Base-by-base conservation (phyloP, 257 asterid species). In the Fraxinus anomala region DNA sequence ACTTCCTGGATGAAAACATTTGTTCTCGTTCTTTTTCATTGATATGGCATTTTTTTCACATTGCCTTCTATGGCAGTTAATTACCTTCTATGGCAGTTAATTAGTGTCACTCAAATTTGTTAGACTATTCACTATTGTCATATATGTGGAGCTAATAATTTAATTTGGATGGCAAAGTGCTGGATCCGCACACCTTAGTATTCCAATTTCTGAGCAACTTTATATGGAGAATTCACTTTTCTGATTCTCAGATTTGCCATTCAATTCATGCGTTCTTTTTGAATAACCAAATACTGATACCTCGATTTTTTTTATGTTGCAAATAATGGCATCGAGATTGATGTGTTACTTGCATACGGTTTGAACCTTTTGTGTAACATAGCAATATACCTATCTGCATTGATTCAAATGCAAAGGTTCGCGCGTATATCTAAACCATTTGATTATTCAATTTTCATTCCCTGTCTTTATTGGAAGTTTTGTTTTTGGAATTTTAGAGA, bases 1-100 rank as follows among this genome's bases (percentile, higher is more conserved):
- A 68, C 77, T 79, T 82, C 75, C 54, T 71, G 36, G 56, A 61
- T 54, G 59, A 47, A 16, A 65, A 44, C 39, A 14, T 77, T 54
- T 54, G n/a, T 34, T 56, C 78, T 61, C 34, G 26, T 31, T 80
- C 3, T 68, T 44, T 28, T 74, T 0, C 72, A 16, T 33, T 47
- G 44, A 40, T 42, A 23, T 70, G 76, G 42, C 54, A 68, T 56
- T 16, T 83, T 28, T 76, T 47, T 40, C 44, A 59, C 17, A 1
- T 42, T 72, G 26, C 28, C 59, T 59, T 61, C 28, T 30, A 75
- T 30, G n/a, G n/a, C 47, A 11, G 44, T 17, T 28, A 69, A 7
- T 19, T 70, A 6, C 28, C 59, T 59, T 61, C 28, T 30, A 75
- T 30, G n/a, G n/a, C 47, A 11, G 44, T 17, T 28, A 69, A 7